Evolutionary conservation across 2,329 filamentous ascomycete genomes (phyloP).

Genomic region (Ophiosphaerella korrae): DNA sequence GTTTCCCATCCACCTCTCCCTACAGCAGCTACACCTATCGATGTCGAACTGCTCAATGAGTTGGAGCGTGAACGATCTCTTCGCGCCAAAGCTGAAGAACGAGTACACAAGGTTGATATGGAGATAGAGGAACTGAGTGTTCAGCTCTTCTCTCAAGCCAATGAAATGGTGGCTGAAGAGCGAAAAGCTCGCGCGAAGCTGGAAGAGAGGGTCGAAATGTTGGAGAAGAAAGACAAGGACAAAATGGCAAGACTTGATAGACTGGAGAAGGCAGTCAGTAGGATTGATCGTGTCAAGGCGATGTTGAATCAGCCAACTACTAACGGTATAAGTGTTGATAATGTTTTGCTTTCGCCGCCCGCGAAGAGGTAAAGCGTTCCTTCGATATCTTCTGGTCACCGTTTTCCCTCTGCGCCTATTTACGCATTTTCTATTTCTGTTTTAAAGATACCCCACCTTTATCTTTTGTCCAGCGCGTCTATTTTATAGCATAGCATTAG

Average conservation of each 20-base stretch:
- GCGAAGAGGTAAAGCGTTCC: conserved; percentile 1
- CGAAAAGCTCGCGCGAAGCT: conserved; percentile 71
- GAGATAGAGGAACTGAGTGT: conserved; percentile 82
- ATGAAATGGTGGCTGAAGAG: conserved; percentile 84
- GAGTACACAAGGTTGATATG: conserved; percentile 67
- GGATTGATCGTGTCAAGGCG: conserved; percentile 72
- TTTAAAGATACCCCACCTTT: background rate
- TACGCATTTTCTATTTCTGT: background rate
- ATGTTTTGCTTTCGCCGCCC: conserved; percentile 2
- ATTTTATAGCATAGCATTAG: no score
- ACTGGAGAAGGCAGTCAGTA: conserved; percentile 71
- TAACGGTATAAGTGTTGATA: background rate
- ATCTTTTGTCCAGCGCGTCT: no score
- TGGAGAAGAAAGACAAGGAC: conserved; percentile 73
- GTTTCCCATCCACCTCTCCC: conserved; percentile 42
- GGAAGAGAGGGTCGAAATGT: conserved; percentile 69
- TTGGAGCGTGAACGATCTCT: conserved; percentile 70
- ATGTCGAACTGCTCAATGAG: conserved; percentile 62
- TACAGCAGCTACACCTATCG: conserved; percentile 25
- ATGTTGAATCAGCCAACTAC: conserved; percentile 53
- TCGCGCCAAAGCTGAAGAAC: conserved; percentile 71
- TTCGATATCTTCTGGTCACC: no score
- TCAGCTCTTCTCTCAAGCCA: conserved; percentile 79
- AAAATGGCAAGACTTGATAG: conserved; percentile 71
- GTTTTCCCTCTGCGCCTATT: no score